Conservation (phyloP, 306 rosid genomes). For the Cicer bijugum region DNA sequence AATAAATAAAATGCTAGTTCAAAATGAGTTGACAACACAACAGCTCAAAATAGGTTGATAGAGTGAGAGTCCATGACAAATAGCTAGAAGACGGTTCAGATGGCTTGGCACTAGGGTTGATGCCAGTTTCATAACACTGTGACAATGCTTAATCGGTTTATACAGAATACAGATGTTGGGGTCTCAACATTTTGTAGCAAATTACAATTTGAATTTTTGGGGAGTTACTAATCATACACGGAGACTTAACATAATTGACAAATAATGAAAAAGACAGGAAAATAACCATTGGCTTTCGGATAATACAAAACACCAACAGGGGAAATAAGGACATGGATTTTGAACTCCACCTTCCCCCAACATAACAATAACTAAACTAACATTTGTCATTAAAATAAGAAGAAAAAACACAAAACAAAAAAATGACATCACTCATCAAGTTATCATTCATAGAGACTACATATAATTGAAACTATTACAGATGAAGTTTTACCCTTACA, state of each 20-base stretch:
- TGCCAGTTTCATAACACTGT: not conserved
- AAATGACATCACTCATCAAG: not conserved
- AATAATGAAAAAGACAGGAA: not conserved
- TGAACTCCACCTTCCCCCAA: not conserved
- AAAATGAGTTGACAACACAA: not conserved
- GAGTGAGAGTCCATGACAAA: not conserved
- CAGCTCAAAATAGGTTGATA: not conserved
- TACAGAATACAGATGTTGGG: not conserved
- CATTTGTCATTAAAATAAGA: not conserved
- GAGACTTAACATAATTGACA: conserved; percentile 14
- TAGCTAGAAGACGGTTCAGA: not conserved
- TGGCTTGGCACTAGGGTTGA: not conserved
- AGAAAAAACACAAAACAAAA: not conserved
- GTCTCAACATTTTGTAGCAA: not conserved
- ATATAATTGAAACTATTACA: not conserved
- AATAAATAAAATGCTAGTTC: not conserved
- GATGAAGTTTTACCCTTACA: not conserved
- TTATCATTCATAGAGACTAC: not conserved
- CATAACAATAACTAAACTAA: not conserved
- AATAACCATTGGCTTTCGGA: not conserved
- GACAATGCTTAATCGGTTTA: not conserved
- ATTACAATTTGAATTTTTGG: conserved; percentile 4
- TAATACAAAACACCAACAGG: not conserved
- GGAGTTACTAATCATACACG: not conserved
- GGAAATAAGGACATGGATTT: not conserved